phyloP scores from a whole-genome alignment of 495 filamentous ascomycete genomes.

The Aspergillus sclerotiicarbonarius region DNA sequence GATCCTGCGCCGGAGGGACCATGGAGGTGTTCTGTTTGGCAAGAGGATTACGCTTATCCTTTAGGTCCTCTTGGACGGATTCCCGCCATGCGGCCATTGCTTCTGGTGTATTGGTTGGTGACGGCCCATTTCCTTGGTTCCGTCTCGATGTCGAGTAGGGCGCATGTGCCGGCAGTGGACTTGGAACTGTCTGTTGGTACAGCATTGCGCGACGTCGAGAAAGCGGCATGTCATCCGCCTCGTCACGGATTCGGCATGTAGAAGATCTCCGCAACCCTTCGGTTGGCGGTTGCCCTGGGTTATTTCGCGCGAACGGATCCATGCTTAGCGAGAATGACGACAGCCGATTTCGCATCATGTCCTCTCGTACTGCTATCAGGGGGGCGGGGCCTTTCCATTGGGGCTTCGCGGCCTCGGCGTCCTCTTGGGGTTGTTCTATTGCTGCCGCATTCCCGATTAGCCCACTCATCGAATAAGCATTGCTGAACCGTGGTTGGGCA shows the following conservation, averaged over 20 bases:
- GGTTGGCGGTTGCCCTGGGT: conserved; percentile 23
- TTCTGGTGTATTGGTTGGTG: conserved; percentile 51
- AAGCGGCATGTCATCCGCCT: conserved; percentile 71
- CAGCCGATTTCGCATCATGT: conserved; percentile 34
- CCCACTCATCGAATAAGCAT: conserved; percentile 2
- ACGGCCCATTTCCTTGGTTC: conserved; percentile 17
- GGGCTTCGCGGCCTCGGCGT: conserved; percentile 18
- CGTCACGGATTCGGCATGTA: conserved; percentile 27
- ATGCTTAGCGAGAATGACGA: conserved; percentile 40
- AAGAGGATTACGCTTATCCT: conserved; percentile 40
- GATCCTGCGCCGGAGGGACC: conserved; percentile 4
- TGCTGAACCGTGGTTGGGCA: conserved; percentile 11
- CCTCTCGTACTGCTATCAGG: conserved; percentile 43
- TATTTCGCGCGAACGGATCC: conserved; percentile 35
- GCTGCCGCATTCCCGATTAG: background rate
- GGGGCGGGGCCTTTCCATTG: conserved; percentile 37
- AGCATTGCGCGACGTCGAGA: conserved; percentile 60
- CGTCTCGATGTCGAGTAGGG: conserved; percentile 21
- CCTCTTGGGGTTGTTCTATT: conserved; percentile 13
- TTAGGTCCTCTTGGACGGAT: conserved; percentile 63
- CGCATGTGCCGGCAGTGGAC: conserved; percentile 16
- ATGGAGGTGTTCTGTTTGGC: conserved; percentile 13
- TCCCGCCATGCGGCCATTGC: conserved; percentile 75
- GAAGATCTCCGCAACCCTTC: conserved; percentile 13
- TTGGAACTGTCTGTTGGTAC: conserved; percentile 35